phyloP scores from a whole-genome alignment of 1,284 basidiomycete species.

The Earliella scabrosa region DNA sequence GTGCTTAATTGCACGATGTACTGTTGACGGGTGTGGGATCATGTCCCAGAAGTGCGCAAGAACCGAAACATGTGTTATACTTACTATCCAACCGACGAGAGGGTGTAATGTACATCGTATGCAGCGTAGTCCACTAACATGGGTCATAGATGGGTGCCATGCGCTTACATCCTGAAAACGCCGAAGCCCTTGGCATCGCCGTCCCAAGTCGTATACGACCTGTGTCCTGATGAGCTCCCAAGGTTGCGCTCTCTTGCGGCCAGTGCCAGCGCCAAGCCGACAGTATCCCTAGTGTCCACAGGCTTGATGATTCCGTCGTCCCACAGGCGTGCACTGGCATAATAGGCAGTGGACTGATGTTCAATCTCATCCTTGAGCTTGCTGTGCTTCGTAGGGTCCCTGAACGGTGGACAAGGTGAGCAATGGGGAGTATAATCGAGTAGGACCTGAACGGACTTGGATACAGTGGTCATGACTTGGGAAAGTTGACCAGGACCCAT shows the following conservation, averaged over 20 bases:
- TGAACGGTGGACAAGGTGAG: conserved; percentile 33
- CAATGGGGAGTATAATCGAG: not conserved
- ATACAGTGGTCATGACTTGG: conserved; percentile 91
- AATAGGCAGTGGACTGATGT: conserved; percentile 82
- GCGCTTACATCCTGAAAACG: conserved; percentile 91
- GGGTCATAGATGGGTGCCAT: too few relatives aligned
- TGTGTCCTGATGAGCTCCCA: conserved; percentile 19
- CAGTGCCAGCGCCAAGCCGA: conserved; percentile 85
- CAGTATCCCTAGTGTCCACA: conserved; percentile 86
- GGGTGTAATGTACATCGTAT: not conserved
- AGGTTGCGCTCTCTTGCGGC: conserved; percentile 53
- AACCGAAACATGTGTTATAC: not conserved
- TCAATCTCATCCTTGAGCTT: conserved; percentile 85
- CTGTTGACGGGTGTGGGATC: not conserved
- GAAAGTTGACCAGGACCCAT: conserved; percentile 95
- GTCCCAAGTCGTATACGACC: conserved; percentile 64
- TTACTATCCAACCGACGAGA: too few relatives aligned
- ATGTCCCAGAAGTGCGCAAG: not conserved
- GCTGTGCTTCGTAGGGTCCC: conserved; percentile 77
- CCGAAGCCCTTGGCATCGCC: conserved; percentile 81
- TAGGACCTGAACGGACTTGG: conserved; percentile 55
- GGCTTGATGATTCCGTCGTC: conserved; percentile 95
- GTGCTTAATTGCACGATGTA: conserved; percentile 12
- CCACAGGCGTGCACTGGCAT: conserved; percentile 90
- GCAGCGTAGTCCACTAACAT: too few relatives aligned